Evolutionary conservation across 164 flowering plant species (phyloP), one percentile per base, ranked within the genome.

Genomic region (Platanus orientalis): DNA sequence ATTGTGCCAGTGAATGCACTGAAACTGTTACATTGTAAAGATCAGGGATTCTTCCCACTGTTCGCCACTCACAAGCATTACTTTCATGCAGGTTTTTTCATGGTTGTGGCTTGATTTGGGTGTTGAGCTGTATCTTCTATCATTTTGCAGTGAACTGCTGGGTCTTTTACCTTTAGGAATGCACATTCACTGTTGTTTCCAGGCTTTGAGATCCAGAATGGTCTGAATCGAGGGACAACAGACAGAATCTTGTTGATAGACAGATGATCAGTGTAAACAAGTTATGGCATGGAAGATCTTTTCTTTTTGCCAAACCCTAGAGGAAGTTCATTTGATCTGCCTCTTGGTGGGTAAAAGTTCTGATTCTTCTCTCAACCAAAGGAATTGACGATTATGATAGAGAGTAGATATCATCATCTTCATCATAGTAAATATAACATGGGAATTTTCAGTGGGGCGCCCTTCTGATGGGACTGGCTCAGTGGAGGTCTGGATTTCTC

Each of bases 111-210:
- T 29, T 40, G 39, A 54, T n/a, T 64, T 64, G 40, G 58, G 53
- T 42, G 52, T 45, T 52, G 47, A 36, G 67, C 58, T 25, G 55
- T n/a, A n/a, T 45, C 52, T 64, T 51, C 32, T 29, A 39, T 29
- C 40, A 44, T 44, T 58, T 17, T 69, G 70, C 82, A 75, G 77
- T 52, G 69, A 53, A 66, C 57, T 62, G 32, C 25, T n/a, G n/a
- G n/a, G n/a, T 34, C 45, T 58, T n/a, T n/a, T n/a, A n/a, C 61
- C 44, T 26, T 67, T 70, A 58, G 79, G 65, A 70, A 66, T 62
- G 45, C 66, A 30, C 54, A 56, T 50, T 57, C 64, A 68, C 62
- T 42, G 12, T 21, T 25, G 12, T 30, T 60, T 48, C 42, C 52
- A 47, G 54, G 49, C 63, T 60, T 58, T 40, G 48, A 62, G 57